Evolutionary conservation across 148 eudicot genomes (phyloP), one percentile per base, ranked within the genome.

Genomic region (Vaccinium vitisidaea): DNA sequence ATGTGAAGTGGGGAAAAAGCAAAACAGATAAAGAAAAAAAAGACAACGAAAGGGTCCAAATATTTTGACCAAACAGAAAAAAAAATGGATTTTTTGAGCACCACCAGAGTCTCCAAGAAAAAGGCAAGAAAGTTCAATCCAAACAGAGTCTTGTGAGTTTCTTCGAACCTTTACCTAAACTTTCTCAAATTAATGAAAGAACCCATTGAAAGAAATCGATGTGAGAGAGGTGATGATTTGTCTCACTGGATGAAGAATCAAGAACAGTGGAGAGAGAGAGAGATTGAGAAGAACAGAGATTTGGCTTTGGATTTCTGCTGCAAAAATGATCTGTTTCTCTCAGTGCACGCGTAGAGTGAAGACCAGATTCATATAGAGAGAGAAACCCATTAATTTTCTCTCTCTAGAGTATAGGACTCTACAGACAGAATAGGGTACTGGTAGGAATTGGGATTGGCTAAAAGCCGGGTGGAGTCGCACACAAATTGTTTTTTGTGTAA

Each of bases 281-380:
- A 48, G 79, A 53, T 0, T 5, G 46, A 43, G 5, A 43, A 43
- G 46, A 43, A 43, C 46, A 1, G 46, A 30, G 8, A 19, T 74
- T 74, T 74, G 52, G 50, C 43, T 5, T 74, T 74, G 2, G 77
- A 18, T 43, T 75, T 19, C 78, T 46, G 53, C 46, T 73, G 77
- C 18, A 39, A 73, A 21, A 8, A 39, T 27, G n/a, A 53, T 55
- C 50, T 77, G 53, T 18, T 19, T 48, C 27, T n/a, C 14, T 49
- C 14, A 19, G 27, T 4, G 39, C 46, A 27, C 50, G 46, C 32
- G 48, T 14, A 6, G 43, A 2, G 55, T 79, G 65, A 14, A 52
- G 21, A 27, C 53, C 82, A 49, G 43, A 32, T 15, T 27, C 65
- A 79, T 79, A 79, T 54, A 79, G 43, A 79, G 81, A 25, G n/a